Conservation (phyloP, 371 early-diverging fungal species). For the Actinomortierella ambigua region DNA sequence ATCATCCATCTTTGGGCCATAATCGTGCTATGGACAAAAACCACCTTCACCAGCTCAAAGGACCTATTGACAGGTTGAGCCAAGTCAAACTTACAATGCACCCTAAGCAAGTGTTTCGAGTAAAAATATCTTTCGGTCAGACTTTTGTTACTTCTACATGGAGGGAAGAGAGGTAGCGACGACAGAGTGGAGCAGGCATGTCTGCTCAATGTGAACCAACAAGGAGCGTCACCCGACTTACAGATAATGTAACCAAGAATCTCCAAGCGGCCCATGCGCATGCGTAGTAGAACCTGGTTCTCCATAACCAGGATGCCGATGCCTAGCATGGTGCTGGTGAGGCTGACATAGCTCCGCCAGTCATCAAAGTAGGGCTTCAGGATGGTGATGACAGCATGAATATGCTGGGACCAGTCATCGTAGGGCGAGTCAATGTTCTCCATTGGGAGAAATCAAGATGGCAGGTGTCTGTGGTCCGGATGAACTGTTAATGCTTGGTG, state of each 20-base stretch:
- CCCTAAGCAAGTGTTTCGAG: conserved; percentile 13
- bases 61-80: too few species aligned
- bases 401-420: conserved; percentile 35
- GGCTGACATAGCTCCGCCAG: conserved; percentile 40
- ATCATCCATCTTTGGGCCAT: too few species aligned
- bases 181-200: too few species aligned
- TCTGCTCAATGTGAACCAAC: too few species aligned
- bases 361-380: conserved; percentile 43
- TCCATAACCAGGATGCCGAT: conserved; percentile 38
- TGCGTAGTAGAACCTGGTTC: conserved; percentile 36
- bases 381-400: conserved; percentile 38
- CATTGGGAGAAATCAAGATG: too few species aligned
- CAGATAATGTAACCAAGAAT: conserved; percentile 30
- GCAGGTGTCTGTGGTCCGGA: too few species aligned
- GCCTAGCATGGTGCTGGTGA: conserved; percentile 29
- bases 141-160: too few species aligned
- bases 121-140: not conserved
- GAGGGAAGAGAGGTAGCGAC: not conserved
- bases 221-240: conserved; percentile 6
- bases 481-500: too few species aligned
- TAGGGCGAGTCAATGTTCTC: conserved; percentile 27
- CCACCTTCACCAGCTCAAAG: too few species aligned
- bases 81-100: conserved; percentile 27
- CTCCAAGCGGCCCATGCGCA: conserved; percentile 44
- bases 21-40: too few species aligned